Conservation (phyloP, 805 yeast species). For the Kodamaea kaohsiungensis region DNA sequence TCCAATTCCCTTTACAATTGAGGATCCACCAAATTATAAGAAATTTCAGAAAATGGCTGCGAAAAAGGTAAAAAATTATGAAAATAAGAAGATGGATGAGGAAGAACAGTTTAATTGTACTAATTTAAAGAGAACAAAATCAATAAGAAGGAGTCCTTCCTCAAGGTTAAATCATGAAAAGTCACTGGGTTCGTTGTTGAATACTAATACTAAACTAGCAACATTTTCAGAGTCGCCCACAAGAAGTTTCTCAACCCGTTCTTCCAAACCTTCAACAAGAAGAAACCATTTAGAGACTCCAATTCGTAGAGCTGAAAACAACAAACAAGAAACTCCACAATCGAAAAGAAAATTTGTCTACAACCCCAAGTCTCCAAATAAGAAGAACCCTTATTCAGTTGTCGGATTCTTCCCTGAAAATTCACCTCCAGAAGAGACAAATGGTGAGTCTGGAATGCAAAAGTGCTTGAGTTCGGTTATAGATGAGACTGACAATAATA, state of each 20-base stretch:
- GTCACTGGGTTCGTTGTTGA: no score
- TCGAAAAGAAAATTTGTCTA: constrained; percentile 2
- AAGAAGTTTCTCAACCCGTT: not conserved
- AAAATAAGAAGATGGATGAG: not conserved
- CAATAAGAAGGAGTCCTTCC: not conserved
- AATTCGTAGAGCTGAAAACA: not conserved
- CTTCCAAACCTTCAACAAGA: not conserved
- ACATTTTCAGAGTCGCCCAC: not conserved
- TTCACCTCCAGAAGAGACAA: not conserved
- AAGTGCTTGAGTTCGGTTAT: not conserved
- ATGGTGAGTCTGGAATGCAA: not conserved
- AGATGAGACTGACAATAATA: constrained; percentile 13
- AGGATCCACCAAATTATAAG: not conserved
- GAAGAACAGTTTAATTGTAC: not conserved
- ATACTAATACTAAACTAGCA: not conserved
- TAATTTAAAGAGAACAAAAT: not conserved
- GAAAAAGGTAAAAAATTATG: not conserved
- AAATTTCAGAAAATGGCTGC: not conserved
- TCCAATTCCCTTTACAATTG: constrained; percentile 16
- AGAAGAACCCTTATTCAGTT: constrained; percentile 16
- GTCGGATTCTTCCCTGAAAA: constrained; percentile 18
- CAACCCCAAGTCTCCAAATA: constrained; percentile 3
- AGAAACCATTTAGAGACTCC: not conserved
- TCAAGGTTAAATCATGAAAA: not conserved
- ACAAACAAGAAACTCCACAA: not conserved